These are phyloP conservation scores for Podaxis sp. DNA, from an alignment of 768 basidiomycete species.

Conservation along the genomic window DNA sequence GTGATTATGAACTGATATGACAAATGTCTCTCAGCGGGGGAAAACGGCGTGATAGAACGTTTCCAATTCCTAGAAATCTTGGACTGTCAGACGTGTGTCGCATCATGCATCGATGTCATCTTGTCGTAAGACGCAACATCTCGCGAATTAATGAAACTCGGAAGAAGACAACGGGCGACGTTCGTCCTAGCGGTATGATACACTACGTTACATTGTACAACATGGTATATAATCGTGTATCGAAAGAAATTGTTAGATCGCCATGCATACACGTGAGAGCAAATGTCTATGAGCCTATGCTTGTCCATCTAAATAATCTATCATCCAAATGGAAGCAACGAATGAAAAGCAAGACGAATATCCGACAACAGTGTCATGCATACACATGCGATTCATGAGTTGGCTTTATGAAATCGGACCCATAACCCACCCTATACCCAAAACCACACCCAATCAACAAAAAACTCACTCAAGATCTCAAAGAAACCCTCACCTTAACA, in stretches of 20 bases:
- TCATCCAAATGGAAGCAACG: background rate
- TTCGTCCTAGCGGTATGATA: background rate
- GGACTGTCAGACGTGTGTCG: too few species aligned
- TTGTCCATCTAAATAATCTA: background rate
- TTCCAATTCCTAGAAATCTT: too few species aligned
- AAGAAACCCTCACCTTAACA: conserved; percentile 51
- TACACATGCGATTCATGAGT: background rate
- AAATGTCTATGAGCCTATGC: background rate
- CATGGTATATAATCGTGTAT: background rate
- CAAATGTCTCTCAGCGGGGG: too few species aligned
- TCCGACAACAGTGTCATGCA: background rate
- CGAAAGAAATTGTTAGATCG: background rate
- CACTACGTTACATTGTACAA: background rate
- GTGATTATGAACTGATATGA: background rate
- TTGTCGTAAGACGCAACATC: too few species aligned
- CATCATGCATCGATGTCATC: too few species aligned
- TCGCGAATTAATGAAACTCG: background rate
- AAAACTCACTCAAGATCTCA: background rate
- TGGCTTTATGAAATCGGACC: conserved; percentile 46
- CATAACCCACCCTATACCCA: conserved; percentile 52
- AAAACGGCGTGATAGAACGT: too few species aligned
- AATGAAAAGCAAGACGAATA: background rate
- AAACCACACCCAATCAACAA: conserved; percentile 3
- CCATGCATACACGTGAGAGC: background rate
- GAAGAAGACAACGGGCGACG: background rate